Base-by-base conservation (phyloP, 106 monocot genomes). In the Gastrodia elata region DNA sequence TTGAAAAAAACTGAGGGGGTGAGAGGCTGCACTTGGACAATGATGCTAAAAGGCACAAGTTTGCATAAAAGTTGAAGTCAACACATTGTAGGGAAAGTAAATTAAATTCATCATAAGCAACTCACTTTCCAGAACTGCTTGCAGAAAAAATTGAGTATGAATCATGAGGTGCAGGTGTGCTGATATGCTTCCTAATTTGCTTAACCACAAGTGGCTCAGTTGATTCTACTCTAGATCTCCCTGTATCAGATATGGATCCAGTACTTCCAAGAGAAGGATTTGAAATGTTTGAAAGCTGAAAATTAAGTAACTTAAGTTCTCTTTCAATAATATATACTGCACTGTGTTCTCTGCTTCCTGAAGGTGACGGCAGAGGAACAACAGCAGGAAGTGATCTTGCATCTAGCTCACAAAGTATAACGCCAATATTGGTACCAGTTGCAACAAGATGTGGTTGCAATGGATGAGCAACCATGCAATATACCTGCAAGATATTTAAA, bases 71-170 rank as follows among this genome's bases (percentile, higher is more conserved):
- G n/a, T 27, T 20, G 37, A 67, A 36, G 18, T 67, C 22, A 67
- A 34, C 25, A 67, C 41, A 39, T 40, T 40, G 15, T 26, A 40
- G 40, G 4, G 14, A 6, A 69, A 69, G 69, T 40, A 69, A 26
- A 40, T 25, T 40, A 40, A 11, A 69, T 39, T 25, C 38, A 67
- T 69, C 40, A 40, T 49, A 24, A 81, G 39, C 11, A 25, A 85
- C 91, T 97, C 83, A 97, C 97, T 89, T 97, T 74, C 97, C 97
- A 76, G 97, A 97, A 80, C 93, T 93, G 88, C 97, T 97, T 57
- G 93, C 92, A 27, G 93, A 93, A 49, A 97, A 86, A 77, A 93
- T 39, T 34, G 97, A 97, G 75, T 97, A 97, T 38, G 97, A 92
- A 84, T 97, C 97, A 88, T 97, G 97, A 37, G 92, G 90, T 68